Base-by-base conservation (phyloP, 2,329 filamentous ascomycete species). In the Neopestalotiopsis sp. region DNA sequence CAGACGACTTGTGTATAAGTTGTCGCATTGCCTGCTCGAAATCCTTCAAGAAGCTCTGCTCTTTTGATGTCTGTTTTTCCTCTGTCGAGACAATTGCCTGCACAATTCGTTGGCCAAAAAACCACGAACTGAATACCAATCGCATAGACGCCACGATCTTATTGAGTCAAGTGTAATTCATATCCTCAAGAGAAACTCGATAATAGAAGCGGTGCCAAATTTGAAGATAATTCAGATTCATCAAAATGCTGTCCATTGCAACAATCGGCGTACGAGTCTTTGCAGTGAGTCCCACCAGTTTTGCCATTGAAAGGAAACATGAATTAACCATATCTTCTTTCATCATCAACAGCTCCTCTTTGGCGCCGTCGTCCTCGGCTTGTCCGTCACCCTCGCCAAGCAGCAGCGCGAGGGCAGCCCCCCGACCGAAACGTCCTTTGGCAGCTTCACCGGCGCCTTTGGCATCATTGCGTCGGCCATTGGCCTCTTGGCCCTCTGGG, bases 361-460 rank as follows among this genome's bases (percentile, higher is more conserved):
- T 65, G 72, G 76, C 2, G 76, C 75, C 6, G 73, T 79, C 14
- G 75, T 80, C 34, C 72, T 80, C 14, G 78, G 75, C 12, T 68
- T 80, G 14, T 79, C 78, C 12, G 72, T 78, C 1, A 75, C 75
- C 6, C 73, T 79, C 13, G 74, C 77, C 30, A 79, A 80, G 66
- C 73, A 77, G 1, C 78, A 79, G 59, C 65, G 42, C 0, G 7
- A 74, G 17, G 76, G 74, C 52, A 70, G 66, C 10, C 72, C 74
- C 1, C 78, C 78, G 0, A 65, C 75, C 17, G 76, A 78, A 64
- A 79, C 77, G 2, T 76, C 77, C 4, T 80, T 79, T 69, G 74
- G 74, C 59, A 75, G 74, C 70, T 79, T 79, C 68, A 72, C 73
- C 1, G 78, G 78, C 30, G 78, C 75, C 1, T 78, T 79, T 42